Evolutionary conservation across 306 rosid species (phyloP).

Genomic region (Inga oerstediana): DNA sequence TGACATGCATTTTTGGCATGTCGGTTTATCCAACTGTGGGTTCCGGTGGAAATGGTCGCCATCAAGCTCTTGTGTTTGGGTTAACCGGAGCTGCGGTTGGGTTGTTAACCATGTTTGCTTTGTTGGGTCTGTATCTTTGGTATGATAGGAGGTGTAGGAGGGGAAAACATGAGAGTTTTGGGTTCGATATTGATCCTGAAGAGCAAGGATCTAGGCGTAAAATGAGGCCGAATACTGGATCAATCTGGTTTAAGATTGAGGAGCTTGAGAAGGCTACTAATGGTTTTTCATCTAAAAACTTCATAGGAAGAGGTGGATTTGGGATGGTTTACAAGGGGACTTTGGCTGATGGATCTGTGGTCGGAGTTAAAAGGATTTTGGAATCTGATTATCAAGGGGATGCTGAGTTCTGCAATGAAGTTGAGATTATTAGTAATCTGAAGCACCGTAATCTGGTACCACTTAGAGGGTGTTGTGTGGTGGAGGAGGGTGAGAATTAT

Average conservation of each 20-base stretch:
- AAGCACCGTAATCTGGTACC: slow-evolving; percentile 92
- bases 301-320: slow-evolving; percentile 91
- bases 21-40: slow-evolving; percentile 40
- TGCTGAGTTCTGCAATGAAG: slow-evolving; percentile 89
- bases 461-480: slow-evolving; percentile 89
- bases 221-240: slow-evolving; percentile 81
- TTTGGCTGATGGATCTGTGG: slow-evolving; percentile 70
- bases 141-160: slow-evolving; percentile 57
- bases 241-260: slow-evolving; percentile 84
- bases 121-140: slow-evolving; percentile 72
- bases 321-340: slow-evolving; percentile 84
- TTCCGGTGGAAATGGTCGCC: slow-evolving; percentile 43
- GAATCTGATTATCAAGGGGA: slow-evolving; percentile 92
- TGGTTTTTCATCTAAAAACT: slow-evolving; percentile 75
- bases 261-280: slow-evolving; percentile 90
- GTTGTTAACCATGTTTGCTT: slow-evolving; percentile 50
- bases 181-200: slow-evolving; percentile 56
- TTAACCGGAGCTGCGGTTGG: slow-evolving; percentile 78
- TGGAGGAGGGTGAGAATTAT: slow-evolving; percentile 51
- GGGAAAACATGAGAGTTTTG: slow-evolving; percentile 34
- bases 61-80: slow-evolving; percentile 68
- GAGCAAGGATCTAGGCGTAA: slow-evolving; percentile 69
- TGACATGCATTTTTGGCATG: slow-evolving; percentile 60
- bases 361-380: slow-evolving; percentile 76
- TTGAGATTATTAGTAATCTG: slow-evolving; percentile 89